Percentiles rank a stretch among this genome's conserved stretches.
Evolutionary conservation across 148 eudicot genomes (phyloP).

Genomic region (Suaeda aralocaspica): DNA sequence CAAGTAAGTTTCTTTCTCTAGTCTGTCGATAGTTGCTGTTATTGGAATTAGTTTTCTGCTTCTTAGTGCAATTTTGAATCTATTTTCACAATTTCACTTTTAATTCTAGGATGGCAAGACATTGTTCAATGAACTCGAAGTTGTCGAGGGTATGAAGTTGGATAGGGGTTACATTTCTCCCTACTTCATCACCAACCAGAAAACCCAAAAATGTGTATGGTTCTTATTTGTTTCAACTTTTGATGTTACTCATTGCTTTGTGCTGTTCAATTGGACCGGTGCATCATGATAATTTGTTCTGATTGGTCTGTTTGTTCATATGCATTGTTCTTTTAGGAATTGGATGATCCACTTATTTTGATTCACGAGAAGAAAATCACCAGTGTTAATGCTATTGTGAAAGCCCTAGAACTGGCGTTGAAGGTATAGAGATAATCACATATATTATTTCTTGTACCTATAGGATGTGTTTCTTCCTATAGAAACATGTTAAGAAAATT

Average conservation of each 20-base stretch:
- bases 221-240: conserved; percentile 6
- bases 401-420: conserved; percentile 81
- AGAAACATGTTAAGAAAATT: background rate
- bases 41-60: background rate
- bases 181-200: conserved; percentile 86
- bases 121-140: conserved; percentile 41
- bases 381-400: conserved; percentile 76
- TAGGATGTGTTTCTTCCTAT: background rate
- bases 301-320: background rate
- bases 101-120: conserved; percentile 76
- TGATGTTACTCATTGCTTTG: background rate
- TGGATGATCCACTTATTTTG: conserved; percentile 86
- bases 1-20: conserved; percentile 73
- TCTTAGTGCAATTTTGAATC: background rate
- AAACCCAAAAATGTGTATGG: conserved; percentile 85
- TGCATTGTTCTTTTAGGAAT: conserved; percentile 36
- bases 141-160: conserved; percentile 48
- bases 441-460: background rate
- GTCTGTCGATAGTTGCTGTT: background rate
- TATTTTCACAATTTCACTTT: background rate
- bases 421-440: conserved; percentile 48
- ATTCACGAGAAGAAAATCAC: conserved; percentile 93
- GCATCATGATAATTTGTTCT: background rate
- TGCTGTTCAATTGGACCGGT: background rate
- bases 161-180: conserved; percentile 97